phyloP scores from a whole-genome alignment of 2,329 filamentous ascomycete species.

The Ascochyta lentis region DNA sequence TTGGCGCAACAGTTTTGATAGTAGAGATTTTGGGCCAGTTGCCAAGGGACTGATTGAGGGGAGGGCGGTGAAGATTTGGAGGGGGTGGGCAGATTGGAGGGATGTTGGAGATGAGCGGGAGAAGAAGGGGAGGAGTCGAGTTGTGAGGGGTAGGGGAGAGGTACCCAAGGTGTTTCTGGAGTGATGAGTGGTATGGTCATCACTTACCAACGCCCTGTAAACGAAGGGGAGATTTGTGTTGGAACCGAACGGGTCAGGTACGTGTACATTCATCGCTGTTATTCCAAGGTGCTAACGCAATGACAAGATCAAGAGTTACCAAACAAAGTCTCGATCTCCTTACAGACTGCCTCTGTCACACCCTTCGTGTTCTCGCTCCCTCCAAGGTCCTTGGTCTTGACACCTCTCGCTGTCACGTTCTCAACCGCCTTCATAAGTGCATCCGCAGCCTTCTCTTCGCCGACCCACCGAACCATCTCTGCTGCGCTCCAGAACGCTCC shows the following conservation, averaged over 20 bases:
- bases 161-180: conserved; percentile 34
- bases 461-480: conserved; percentile 72
- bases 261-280: background rate
- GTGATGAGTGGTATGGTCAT: conserved; percentile 8
- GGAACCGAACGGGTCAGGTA: conserved; percentile 7
- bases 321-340: conserved; percentile 57
- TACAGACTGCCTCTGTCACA: conserved; percentile 64
- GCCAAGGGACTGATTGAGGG: conserved; percentile 78
- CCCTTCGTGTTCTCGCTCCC: conserved; percentile 63
- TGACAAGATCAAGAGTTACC: conserved; percentile 15
- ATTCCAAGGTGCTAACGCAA: background rate
- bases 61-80: conserved; percentile 73
- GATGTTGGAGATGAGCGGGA: conserved; percentile 54
- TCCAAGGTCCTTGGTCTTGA: conserved; percentile 67
- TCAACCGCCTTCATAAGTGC: conserved; percentile 66
- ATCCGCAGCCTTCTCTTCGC: conserved; percentile 63
- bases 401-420: conserved; percentile 62
- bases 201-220: background rate
- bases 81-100: conserved; percentile 59
- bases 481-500: conserved; percentile 74
- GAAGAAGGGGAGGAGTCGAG: conserved; percentile 49
- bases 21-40: conserved; percentile 88
- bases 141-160: conserved; percentile 45
- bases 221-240: background rate
- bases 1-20: conserved; percentile 75